Evolutionary conservation across 768 basidiomycete genomes (phyloP).

Genomic region (Naematelia encephala): DNA sequence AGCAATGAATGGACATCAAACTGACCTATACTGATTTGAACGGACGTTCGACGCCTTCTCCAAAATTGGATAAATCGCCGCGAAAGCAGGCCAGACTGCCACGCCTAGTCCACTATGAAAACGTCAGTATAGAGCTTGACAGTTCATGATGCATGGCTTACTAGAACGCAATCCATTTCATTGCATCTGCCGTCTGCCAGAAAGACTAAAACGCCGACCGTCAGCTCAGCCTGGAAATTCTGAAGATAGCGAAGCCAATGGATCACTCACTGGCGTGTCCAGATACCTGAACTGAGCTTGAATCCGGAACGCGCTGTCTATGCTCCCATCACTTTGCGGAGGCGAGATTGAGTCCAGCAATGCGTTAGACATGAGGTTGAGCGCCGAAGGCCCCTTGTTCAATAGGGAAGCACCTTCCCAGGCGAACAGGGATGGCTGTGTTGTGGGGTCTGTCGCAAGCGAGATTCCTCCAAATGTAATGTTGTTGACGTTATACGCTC

Average conservation of each 20-base stretch:
- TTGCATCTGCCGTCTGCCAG: constrained; percentile 58
- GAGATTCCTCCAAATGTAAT: constrained; percentile 69
- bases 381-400: constrained; percentile 59
- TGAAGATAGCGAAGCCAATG: constrained; percentile 32
- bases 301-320: neutral
- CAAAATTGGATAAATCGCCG: constrained; percentile 68
- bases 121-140: neutral
- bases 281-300: neutral
- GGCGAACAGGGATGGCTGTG: constrained; percentile 60
- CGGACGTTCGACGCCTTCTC: constrained; percentile 69
- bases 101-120: constrained; percentile 43
- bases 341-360: constrained; percentile 59
- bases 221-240: neutral
- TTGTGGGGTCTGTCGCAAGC: constrained; percentile 54
- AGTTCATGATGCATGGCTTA: no score
- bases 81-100: constrained; percentile 79
- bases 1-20: neutral
- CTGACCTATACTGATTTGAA: constrained; percentile 77
- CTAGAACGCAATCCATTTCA: constrained; percentile 73
- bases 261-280: neutral
- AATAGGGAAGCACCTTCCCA: constrained; percentile 69
- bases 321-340: neutral
- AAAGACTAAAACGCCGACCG: constrained; percentile 31
- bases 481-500: constrained; percentile 56
- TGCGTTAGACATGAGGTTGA: constrained; percentile 68